These are phyloP conservation scores for Amphicarpaea edgeworthii DNA, from an alignment of 306 rosid species.

Conservation along the genomic window DNA sequence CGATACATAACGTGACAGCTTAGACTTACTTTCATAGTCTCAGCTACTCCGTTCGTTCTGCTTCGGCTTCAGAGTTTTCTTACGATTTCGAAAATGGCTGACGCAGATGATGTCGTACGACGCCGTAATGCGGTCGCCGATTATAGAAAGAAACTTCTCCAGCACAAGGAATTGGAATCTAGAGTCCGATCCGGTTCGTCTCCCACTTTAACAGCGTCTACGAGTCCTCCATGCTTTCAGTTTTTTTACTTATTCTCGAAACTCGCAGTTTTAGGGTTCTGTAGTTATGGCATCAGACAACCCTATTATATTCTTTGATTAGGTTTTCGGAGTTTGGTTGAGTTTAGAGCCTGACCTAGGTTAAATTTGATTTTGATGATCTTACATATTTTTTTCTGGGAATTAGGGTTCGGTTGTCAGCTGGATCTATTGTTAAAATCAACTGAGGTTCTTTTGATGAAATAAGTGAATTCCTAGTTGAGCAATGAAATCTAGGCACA, in stretches of 20 bases:
- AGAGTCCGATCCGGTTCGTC: conserved; percentile 84
- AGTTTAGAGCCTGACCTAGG: not conserved
- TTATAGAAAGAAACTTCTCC: conserved; percentile 84
- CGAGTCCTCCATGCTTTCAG: not conserved
- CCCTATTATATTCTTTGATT: conserved; percentile 3
- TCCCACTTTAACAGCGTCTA: not conserved
- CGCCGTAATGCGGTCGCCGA: conserved; percentile 74
- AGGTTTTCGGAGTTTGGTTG: conserved; percentile 1
- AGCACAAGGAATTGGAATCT: conserved; percentile 89
- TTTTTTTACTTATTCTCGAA: conserved; percentile 24
- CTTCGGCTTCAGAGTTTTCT: not conserved
- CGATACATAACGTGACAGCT: not conserved
- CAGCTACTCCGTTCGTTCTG: conserved; percentile 7
- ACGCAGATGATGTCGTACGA: conserved; percentile 71
- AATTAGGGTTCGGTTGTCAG: conserved; percentile 39
- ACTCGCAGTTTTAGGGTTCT: conserved; percentile 41
- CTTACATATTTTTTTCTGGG: not conserved
- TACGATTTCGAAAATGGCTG: conserved; percentile 55
- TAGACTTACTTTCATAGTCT: not conserved
- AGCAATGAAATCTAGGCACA: not conserved
- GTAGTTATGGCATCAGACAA: not conserved
- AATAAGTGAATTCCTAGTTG: conserved; percentile 4
- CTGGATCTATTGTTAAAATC: conserved; percentile 45
- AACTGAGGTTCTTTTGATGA: conserved; percentile 19
- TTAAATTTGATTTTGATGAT: not conserved